A percentile compares a stretch with the other conserved stretches of the same genome.
Evolutionary conservation across 257 asterid species (phyloP).

Genomic region (Coffea canephora): DNA sequence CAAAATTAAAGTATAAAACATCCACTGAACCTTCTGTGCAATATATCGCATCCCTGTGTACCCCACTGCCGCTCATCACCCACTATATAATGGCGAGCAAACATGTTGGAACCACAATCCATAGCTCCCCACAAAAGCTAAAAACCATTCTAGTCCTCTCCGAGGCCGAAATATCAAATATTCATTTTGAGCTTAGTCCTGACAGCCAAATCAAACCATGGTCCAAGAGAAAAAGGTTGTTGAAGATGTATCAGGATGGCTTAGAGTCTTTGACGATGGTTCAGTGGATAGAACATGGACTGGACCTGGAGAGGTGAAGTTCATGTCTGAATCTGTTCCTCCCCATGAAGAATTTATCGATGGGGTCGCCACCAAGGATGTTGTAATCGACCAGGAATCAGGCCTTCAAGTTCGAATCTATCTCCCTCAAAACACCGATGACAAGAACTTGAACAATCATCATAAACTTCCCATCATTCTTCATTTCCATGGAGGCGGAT

Average conservation of each 20-base stretch:
- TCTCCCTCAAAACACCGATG: background rate
- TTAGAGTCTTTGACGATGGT: background rate
- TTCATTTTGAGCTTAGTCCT: background rate
- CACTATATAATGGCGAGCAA: background rate
- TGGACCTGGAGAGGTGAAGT: background rate
- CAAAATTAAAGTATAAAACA: too few relatives aligned
- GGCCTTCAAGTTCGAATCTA: background rate
- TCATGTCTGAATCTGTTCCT: background rate
- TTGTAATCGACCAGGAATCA: background rate
- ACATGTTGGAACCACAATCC: background rate
- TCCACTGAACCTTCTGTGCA: background rate
- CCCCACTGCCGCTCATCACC: background rate
- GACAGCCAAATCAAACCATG: background rate
- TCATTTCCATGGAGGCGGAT: background rate
- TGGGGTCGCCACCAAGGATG: background rate
- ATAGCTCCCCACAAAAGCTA: background rate
- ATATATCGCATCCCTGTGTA: too few relatives aligned
- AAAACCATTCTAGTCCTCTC: too few relatives aligned
- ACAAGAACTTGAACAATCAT: background rate
- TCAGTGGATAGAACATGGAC: background rate
- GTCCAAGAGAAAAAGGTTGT: background rate
- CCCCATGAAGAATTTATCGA: background rate
- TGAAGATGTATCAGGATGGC: background rate
- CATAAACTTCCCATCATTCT: background rate
- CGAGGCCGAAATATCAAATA: too few relatives aligned